Percentiles rank a stretch among this genome's conserved stretches.
These are phyloP conservation scores for Myxozyma sirexii DNA, from an alignment of 805 yeast species.

Conservation along the genomic window DNA sequence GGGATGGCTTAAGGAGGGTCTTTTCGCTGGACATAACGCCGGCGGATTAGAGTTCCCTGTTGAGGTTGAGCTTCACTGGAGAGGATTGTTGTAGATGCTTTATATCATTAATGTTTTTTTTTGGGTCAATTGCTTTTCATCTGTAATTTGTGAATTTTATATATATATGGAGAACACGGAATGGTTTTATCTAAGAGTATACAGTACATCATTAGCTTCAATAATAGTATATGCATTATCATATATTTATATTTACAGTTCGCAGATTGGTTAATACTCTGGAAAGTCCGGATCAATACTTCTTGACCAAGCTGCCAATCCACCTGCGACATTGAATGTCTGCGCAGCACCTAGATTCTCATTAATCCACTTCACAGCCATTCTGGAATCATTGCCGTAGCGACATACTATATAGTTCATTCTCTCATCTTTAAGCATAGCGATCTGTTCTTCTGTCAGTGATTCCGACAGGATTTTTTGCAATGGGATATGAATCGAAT, in stretches of 20 bases:
- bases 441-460: constrained; percentile 9
- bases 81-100: constrained; percentile 7
- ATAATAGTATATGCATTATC: too few relatives aligned
- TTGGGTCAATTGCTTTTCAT: not conserved
- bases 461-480: constrained; percentile 32
- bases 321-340: constrained; percentile 76
- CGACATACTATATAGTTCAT: constrained; percentile 67
- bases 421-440: constrained; percentile 16
- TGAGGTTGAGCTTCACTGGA: constrained; percentile 24
- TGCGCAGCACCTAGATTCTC: constrained; percentile 52
- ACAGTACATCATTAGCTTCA: too few relatives aligned
- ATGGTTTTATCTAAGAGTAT: not conserved
- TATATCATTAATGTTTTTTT: not conserved
- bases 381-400: constrained; percentile 87
- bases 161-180: not conserved
- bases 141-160: not conserved
- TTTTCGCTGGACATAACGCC: constrained; percentile 14
- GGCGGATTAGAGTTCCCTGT: constrained; percentile 16
- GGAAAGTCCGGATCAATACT: constrained; percentile 65
- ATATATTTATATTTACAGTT: too few relatives aligned
- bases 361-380: constrained; percentile 63
- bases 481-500: constrained; percentile 66
- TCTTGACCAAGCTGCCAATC: constrained; percentile 68
- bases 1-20: constrained; percentile 31
- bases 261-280: constrained; percentile 56